Base-by-base conservation (phyloP, 225 moss, liverwort and hornwort species). In the Straminergon stramineum region DNA sequence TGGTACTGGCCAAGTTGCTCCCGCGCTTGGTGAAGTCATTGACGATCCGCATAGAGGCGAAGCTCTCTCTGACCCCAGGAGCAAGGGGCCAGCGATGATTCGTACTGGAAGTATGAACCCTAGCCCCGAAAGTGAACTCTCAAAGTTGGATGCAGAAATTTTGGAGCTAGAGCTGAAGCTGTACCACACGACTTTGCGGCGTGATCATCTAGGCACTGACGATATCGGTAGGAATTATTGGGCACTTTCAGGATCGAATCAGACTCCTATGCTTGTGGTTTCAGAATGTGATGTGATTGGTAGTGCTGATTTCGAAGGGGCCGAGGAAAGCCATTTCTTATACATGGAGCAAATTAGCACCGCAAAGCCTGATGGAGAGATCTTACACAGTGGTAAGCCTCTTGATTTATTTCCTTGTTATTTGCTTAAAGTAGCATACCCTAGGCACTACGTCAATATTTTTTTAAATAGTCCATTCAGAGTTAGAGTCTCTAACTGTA, bases 191-290 rank as follows among this genome's bases (percentile, higher is more conserved):
- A 93, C 92, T 92, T 85, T 97, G 91, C 93, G 99, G 82, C 93
- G 99, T 74, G 97, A 99, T 79, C 95, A 95, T 67, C 92, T 99
- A 82, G 99, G 99, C 82, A 94, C 89, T 89, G 99, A 99, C 91
- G 97, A 97, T 78, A 57, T 91, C 63, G 99, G 99, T 88, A 94
- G 97, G 85, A 92, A 91, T 73, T 99, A 99, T 90, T 99, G 99
- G 99, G 94, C 92, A 27, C 94, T 99, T 58, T 95, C 92, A 83
- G 97, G 97, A 76, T 93, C 93, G 69, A 93, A 93, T 85, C 94
- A 91, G 83, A 89, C 75, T 69, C 99, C 97, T 55, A 93, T 96
- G 94, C 91, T 99, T 88, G 97, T 97, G 79, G 97, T 97, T 87
- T 95, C 88, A 80, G 89, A 95, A 86, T 90, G 81, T 61, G 94